Evolutionary conservation across 805 yeast genomes (phyloP).

Genomic region (Brettanomyces nanus): DNA sequence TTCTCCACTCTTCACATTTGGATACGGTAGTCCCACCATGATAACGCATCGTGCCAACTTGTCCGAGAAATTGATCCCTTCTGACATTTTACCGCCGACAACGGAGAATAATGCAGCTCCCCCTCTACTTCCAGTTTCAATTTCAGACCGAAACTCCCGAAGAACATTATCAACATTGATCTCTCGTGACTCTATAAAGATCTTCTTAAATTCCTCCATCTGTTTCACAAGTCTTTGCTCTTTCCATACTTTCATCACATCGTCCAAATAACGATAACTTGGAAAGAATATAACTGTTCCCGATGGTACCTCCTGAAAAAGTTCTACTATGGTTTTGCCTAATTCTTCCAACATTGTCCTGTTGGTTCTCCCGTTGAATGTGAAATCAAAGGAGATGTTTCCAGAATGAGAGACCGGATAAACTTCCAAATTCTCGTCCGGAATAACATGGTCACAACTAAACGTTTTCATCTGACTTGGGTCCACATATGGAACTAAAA

Average conservation of each 20-base stretch:
- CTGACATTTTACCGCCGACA: conserved; percentile 89
- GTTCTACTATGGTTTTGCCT: conserved; percentile 39
- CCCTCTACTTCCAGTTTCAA: conserved; percentile 21
- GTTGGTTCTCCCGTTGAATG: conserved; percentile 54
- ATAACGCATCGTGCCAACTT: conserved; percentile 80
- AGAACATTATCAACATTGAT: conserved; percentile 39
- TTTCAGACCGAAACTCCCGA: conserved; percentile 38
- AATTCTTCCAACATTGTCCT: conserved; percentile 36
- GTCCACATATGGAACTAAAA: conserved; percentile 52
- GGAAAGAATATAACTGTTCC: conserved; percentile 84
- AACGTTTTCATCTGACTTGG: conserved; percentile 39
- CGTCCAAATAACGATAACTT: conserved; percentile 63
- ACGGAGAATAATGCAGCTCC: conserved; percentile 77
- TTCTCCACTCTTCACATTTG: conserved; percentile 78
- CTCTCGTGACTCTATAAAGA: conserved; percentile 50
- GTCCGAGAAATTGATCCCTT: conserved; percentile 88
- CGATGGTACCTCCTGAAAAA: conserved; percentile 44
- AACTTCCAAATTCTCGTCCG: conserved; percentile 57
- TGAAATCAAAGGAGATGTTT: conserved; percentile 45
- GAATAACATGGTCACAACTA: conserved; percentile 80
- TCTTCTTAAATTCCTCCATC: conserved; percentile 32
- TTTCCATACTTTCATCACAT: conserved; percentile 49
- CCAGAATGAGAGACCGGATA: conserved; percentile 35
- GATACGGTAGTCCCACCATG: conserved; percentile 85
- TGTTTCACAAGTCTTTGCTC: conserved; percentile 22